Evolutionary conservation across 2,329 filamentous ascomycete species (phyloP).

Genomic region (Fusarium proliferatum): DNA sequence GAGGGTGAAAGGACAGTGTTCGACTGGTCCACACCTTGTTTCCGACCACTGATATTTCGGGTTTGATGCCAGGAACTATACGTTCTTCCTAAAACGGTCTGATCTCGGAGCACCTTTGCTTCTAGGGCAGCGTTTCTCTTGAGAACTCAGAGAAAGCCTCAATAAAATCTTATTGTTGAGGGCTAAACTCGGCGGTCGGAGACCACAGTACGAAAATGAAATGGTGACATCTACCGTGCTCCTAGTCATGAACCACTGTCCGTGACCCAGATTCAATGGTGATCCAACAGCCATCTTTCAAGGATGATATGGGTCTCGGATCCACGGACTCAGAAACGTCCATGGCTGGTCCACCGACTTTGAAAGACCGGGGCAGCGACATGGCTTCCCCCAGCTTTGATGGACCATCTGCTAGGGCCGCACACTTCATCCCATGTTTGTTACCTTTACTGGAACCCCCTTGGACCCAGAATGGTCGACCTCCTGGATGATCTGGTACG

Average conservation of each 20-base stretch:
- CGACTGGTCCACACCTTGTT: conserved; percentile 36
- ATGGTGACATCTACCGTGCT: conserved; percentile 7
- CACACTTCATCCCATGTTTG: conserved; percentile 38
- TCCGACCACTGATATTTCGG: conserved; percentile 19
- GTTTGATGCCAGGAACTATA: conserved; percentile 13
- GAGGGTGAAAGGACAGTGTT: conserved; percentile 31
- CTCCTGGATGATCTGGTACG: conserved; percentile 34
- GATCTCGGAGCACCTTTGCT: not conserved
- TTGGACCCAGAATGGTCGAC: conserved; percentile 33
- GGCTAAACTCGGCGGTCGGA: not conserved
- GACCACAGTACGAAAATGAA: conserved; percentile 7
- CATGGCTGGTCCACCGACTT: conserved; percentile 29
- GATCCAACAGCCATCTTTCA: conserved; percentile 34
- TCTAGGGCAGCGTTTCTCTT: no score
- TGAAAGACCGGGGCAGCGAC: conserved; percentile 34
- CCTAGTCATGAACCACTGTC: conserved; percentile 24
- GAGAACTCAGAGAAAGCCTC: not conserved
- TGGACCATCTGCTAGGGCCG: conserved; percentile 39
- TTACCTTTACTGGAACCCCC: conserved; percentile 39
- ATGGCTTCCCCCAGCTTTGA: conserved; percentile 39
- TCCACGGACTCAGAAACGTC: conserved; percentile 33
- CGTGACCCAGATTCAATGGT: conserved; percentile 37
- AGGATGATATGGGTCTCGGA: conserved; percentile 27
- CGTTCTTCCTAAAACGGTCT: not conserved
- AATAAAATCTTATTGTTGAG: not conserved